Evolutionary conservation across 1,284 basidiomycete species (phyloP).

Genomic region (Apiotrichum sp.): DNA sequence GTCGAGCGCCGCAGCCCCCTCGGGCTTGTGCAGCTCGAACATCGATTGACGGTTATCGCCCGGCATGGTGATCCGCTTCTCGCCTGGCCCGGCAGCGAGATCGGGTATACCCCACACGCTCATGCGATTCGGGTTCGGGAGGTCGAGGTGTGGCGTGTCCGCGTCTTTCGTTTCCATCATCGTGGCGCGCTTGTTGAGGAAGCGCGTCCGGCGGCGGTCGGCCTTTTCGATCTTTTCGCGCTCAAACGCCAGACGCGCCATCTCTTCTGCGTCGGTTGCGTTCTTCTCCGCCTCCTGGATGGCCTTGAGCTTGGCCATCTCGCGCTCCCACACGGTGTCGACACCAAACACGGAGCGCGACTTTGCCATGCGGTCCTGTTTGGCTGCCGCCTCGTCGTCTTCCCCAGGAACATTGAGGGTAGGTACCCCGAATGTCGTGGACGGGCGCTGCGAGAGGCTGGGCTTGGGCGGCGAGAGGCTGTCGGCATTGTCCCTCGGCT

Average conservation of each 20-base stretch:
- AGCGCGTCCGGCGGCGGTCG: constrained; percentile 8
- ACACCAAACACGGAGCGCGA: constrained; percentile 42
- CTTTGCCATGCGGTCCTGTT: constrained; percentile 22
- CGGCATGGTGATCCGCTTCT: constrained; percentile 1
- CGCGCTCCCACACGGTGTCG: constrained; percentile 44
- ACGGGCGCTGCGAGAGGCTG: not conserved
- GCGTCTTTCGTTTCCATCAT: constrained; percentile 5
- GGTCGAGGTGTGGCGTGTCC: not conserved
- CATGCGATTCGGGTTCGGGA: constrained; percentile 3
- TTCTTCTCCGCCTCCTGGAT: constrained; percentile 27
- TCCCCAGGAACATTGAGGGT: constrained; percentile 6
- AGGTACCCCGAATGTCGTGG: constrained; percentile 2
- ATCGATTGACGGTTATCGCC: not conserved
- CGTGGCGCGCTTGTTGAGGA: not conserved
- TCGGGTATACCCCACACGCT: not conserved
- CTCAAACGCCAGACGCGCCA: constrained; percentile 7
- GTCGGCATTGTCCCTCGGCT: not conserved
- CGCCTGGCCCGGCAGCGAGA: not conserved
- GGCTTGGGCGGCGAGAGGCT: not conserved
- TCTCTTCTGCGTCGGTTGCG: constrained; percentile 19
- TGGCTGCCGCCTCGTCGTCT: constrained; percentile 5
- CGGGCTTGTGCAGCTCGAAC: not conserved
- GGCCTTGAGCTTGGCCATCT: constrained; percentile 37
- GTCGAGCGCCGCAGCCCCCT: not conserved
- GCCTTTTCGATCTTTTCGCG: constrained; percentile 5